Evolutionary conservation across 371 early-diverging fungal species (phyloP).

Genomic region (Mucor mucedo): DNA sequence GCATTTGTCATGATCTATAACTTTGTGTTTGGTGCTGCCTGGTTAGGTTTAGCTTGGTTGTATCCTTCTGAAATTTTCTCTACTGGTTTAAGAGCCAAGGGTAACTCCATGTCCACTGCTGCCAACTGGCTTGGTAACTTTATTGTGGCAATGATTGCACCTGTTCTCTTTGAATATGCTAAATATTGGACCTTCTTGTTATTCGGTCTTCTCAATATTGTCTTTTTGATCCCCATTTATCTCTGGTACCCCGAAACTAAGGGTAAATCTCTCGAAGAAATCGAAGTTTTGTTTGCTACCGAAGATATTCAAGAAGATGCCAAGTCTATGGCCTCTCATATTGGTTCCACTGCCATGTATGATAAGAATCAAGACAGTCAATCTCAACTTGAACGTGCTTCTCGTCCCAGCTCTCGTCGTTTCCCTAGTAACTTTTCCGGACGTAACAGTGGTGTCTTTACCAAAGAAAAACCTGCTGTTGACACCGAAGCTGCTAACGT

Average conservation of each 20-base stretch:
- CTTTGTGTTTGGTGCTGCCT: conserved; percentile 60
- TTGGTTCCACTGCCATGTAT: conserved; percentile 38
- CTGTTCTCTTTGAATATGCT: conserved; percentile 59
- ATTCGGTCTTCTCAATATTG: conserved; percentile 53
- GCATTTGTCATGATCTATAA: conserved; percentile 53
- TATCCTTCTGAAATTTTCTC: conserved; percentile 79
- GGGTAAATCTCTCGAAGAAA: conserved; percentile 61
- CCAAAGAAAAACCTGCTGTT: conserved; percentile 32
- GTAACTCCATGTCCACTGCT: conserved; percentile 54
- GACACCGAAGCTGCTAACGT: conserved; percentile 44
- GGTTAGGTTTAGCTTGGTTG: conserved; percentile 52
- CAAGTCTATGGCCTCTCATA: conserved; percentile 43
- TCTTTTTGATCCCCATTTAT: conserved; percentile 53
- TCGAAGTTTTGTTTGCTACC: conserved; percentile 59
- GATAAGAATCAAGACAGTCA: conserved; percentile 44
- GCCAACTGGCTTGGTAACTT: conserved; percentile 69
- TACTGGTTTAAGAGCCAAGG: conserved; percentile 54
- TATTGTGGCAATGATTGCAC: conserved; percentile 48
- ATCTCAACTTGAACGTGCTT: conserved; percentile 40
- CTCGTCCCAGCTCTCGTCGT: conserved; percentile 49
- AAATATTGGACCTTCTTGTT: conserved; percentile 59
- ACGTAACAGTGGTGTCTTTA: conserved; percentile 16
- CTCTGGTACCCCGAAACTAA: conserved; percentile 60
- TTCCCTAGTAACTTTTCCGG: conserved; percentile 50
- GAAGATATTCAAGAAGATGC: conserved; percentile 43